phyloP scores from a whole-genome alignment of 2,329 filamentous ascomycete genomes.

The Sphaerulina musiva region DNA sequence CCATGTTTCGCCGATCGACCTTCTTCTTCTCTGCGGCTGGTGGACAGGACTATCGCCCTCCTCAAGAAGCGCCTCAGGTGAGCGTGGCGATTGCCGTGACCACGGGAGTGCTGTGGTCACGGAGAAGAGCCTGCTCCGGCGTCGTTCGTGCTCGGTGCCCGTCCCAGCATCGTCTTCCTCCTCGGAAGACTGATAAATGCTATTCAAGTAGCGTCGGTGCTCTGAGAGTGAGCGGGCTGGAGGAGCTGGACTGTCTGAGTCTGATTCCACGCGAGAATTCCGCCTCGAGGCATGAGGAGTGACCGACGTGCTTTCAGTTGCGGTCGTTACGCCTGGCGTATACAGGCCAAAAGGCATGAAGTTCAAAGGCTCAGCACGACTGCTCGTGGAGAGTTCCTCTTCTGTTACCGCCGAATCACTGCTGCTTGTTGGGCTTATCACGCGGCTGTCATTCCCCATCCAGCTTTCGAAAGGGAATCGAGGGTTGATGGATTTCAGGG shows the following conservation, averaged over 20 bases:
- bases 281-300: not conserved
- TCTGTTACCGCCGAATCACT: not conserved
- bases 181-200: not conserved
- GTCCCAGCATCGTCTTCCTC: not conserved
- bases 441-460: too few species aligned
- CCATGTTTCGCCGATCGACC: not conserved
- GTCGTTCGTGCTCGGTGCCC: not conserved
- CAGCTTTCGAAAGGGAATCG: too few species aligned
- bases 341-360: not conserved
- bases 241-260: not conserved
- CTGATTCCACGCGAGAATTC: not conserved
- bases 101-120: not conserved
- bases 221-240: not conserved
- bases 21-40: not conserved
- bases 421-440: not conserved
- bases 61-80: not conserved
- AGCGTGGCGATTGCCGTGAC: not conserved
- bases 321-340: not conserved
- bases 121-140: not conserved
- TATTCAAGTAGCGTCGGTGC: not conserved
- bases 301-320: not conserved
- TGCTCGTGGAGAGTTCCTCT: not conserved
- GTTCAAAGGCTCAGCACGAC: too few species aligned
- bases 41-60: not conserved
- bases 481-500: too few species aligned